Evolutionary conservation across 2,329 filamentous ascomycete genomes (phyloP), one percentile per base, ranked within the genome.

Genomic region (Shiraia sp.): DNA sequence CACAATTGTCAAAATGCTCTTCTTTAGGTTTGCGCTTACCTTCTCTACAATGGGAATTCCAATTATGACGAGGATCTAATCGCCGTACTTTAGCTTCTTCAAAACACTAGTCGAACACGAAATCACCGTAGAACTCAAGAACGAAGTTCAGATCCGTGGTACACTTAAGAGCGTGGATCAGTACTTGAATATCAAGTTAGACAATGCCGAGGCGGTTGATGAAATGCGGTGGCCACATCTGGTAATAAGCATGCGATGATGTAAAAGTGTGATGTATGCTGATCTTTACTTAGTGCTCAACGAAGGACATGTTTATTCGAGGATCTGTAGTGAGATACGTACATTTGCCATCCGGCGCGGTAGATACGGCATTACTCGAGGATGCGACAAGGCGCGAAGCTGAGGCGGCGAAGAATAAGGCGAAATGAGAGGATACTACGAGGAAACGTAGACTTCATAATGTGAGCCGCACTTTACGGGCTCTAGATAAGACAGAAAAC

Each of bases 111-210:
- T 96, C 70, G 93, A 96, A 77, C 87, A 93, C 59, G 86, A 95
- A 77, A 91, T 99, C 65, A 97, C 91, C 32, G 90, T 99, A 68
- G 93, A 99, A 78, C 88, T 99, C 71, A 99, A 99, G 76, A 99
- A 99, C 72, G 93, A 99, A 75, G 95, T 99, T 60, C 90, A 91
- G 68, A 95, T 99, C 70, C 88, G 89, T 61, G 93, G 93, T 55
- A 95, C 86, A 25, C 80, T 99, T 56, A 99, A 97, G 79, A 95
- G 88, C 66, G 92, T 99, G 56, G 93, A 99, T 70, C 93, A 97
- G 76, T 99, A 95, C 74, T 83, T 99, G 66, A 99, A 99, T 75
- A 96, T 99, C 75, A 97, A 97, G 78, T 83, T 99, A 36, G 93
- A 99, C 66, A 90, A 96, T 65, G 95, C 97, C 48, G 81, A 85